Base-by-base conservation (phyloP, 495 filamentous ascomycete genomes). In the Penicillium antarcticum region DNA sequence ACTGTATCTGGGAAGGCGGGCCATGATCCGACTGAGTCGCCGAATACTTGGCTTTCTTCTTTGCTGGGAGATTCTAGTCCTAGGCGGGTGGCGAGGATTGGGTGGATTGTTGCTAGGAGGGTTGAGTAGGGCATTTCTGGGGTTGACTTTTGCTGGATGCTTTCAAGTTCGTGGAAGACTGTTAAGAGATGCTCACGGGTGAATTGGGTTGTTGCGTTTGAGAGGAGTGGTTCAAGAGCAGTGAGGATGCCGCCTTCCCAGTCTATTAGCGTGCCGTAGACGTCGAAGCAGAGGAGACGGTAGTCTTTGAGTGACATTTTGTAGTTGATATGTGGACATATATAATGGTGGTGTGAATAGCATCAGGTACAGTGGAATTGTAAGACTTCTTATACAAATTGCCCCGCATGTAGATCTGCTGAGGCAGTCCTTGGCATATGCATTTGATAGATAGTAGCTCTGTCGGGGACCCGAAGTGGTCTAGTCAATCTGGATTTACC, bases 251-350 rank as follows among this genome's bases (percentile, higher is more conserved):
- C 74, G 5, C 42, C 48, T 64, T 91, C 81, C 86, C 86, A 89
- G 74, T 92, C 87, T 42, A 92, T 83, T 19, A 92, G 78, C 0
- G 89, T 95, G 64, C 88, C 87, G 66, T 89, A 92, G 74, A 87
- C 81, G 66, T 95, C 88, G 72, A 95, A 94, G 61, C 71, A 74
- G 29, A 91, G 81, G 47, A 84, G 62, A 4, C 60, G 66, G 65
- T 70, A 81, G 52, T 68, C 49, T 14, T 64, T 65, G 16, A 80
- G 67, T 17, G 66, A 53, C 69, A 72, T 73, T 21, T 23, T 60
- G 43, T 23, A 23, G 32, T n/a, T 10, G 10, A n/a, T 44, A 13
- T 9, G 12, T 5, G 19, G 24, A 43, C 23, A 21, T 41, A 16
- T 48, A 36, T 16, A 11, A 7, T 9, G 19, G 17, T 33, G 31